Evolutionary conservation across 495 filamentous ascomycete species (phyloP), one percentile per base, ranked within the genome.

Genomic region (Diplogelasinospora grovesii): DNA sequence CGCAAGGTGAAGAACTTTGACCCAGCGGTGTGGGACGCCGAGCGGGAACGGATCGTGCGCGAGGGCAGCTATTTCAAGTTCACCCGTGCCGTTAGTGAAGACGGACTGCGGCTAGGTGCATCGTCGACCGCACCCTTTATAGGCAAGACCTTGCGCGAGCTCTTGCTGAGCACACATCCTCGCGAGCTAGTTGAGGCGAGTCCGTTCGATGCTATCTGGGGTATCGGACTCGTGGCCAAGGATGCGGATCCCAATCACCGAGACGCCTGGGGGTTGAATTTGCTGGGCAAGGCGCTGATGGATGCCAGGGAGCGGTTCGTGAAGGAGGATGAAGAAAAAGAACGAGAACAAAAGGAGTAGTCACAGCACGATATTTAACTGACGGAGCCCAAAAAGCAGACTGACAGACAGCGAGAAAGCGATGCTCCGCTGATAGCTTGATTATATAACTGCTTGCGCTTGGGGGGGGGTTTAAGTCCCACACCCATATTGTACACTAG

Each of bases 161-260:
- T 61, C 49, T 44, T 86, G 28, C 48, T 85, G 28, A 60, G 43
- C 15, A 85, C 82, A 1, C 78, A 73, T 5, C 66, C 73, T 5
- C 57, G 71, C 35, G 72, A 81, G 59, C 38, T 86, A 7, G 75
- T 83, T 3, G 82, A 83, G 63, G 79, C 79, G 31, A 65, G 66
- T 43, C 78, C 81, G 29, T 66, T 57, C 39, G 80, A 86, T 59
- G 50, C 64, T 19, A 73, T 84, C 39, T 86, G 81, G 82, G 82
- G 82, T 5, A 58, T 86, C 22, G 82, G 82, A 9, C 82, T 77
- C 54, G 58, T 47, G 2, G 67, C 65, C 22, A 60, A 50, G 20
- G 64, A 66, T 45, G 79, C 78, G 0, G 64, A 54, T 37, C 38
- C 11, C 7, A 72, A 63, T 45, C n/a, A n/a, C n/a, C 63, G 74